Percentiles rank a stretch among this genome's conserved stretches.
Evolutionary conservation across 2,329 filamentous ascomycete species (phyloP).

Genomic region (Sporothrix pseudoabietina): DNA sequence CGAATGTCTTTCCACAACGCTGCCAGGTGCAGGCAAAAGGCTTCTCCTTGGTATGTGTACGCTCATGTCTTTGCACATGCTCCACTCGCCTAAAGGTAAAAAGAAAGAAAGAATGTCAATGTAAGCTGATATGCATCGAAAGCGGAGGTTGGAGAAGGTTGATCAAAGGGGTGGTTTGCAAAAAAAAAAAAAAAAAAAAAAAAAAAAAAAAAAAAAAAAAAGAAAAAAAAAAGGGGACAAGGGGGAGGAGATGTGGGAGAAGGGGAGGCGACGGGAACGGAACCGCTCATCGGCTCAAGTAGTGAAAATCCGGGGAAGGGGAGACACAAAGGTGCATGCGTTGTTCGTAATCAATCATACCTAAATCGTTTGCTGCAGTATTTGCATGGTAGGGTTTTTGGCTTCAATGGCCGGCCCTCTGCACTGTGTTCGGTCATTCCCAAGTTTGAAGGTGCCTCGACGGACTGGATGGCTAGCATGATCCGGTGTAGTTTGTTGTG

Average conservation of each 20-base stretch:
- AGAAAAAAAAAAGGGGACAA: constrained; percentile 27
- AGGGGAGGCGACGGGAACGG: constrained; percentile 23
- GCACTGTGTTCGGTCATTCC: constrained; percentile 50
- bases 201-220: neutral
- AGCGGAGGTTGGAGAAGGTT: constrained; percentile 36
- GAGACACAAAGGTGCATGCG: neutral
- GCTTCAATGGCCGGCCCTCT: constrained; percentile 60
- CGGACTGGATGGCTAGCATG: constrained; percentile 58
- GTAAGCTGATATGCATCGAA: constrained; percentile 46
- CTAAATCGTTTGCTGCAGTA: constrained; percentile 65
- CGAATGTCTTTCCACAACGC: constrained; percentile 64
- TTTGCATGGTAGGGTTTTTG: constrained; percentile 64
- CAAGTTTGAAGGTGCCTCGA: constrained; percentile 50
- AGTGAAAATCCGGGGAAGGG: neutral
- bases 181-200: neutral
- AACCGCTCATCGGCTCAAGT: constrained; percentile 5
- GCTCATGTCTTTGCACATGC: constrained; percentile 65
- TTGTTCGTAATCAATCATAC: constrained; percentile 45
- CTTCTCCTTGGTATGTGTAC: constrained; percentile 67
- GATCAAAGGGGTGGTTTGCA: constrained; percentile 1
- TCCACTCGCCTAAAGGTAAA: constrained; percentile 58
- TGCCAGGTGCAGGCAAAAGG: constrained; percentile 63
- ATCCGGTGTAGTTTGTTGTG: neutral
- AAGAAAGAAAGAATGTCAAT: constrained; percentile 38
- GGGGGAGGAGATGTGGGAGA: neutral